Conservation (phyloP, 768 basidiomycete genomes). For the Hysterangium stoloniferum region DNA sequence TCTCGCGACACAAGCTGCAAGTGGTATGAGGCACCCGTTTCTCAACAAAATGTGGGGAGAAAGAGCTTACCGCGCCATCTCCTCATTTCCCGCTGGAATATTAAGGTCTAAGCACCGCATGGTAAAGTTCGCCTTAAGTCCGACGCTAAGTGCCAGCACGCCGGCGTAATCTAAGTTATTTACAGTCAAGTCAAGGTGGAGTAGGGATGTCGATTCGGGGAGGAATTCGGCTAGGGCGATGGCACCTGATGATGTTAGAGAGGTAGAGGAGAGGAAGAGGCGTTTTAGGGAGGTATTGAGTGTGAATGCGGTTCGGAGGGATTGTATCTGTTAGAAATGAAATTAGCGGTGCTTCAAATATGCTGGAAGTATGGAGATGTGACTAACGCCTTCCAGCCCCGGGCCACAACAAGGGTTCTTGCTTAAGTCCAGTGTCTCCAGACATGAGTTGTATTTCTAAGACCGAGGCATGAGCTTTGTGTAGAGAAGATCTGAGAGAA, state of each 20-base stretch:
- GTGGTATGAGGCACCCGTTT: constrained; percentile 4
- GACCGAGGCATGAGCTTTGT: neutral
- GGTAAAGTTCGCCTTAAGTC: constrained; percentile 73
- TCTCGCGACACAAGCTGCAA: constrained; percentile 71
- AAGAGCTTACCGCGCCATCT: constrained; percentile 49
- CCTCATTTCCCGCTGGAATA: constrained; percentile 79
- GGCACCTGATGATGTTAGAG: constrained; percentile 73
- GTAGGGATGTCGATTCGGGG: constrained; percentile 76
- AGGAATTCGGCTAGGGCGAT: constrained; percentile 96
- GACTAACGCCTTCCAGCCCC: constrained; percentile 77
- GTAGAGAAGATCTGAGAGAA: neutral
- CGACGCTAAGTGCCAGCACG: constrained; percentile 84
- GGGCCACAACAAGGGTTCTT: constrained; percentile 93
- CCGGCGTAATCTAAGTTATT: constrained; percentile 82
- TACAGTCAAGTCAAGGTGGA: constrained; percentile 86
- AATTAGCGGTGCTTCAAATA: neutral
- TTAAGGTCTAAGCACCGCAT: constrained; percentile 92
- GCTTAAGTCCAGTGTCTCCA: constrained; percentile 91
- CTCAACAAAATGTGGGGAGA: constrained; percentile 4
- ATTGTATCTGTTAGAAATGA: constrained; percentile 51
- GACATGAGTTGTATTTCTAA: constrained; percentile 88
- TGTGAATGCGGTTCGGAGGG: constrained; percentile 87
- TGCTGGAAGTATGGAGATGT: neutral
- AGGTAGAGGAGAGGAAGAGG: constrained; percentile 81
- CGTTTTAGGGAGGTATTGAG: constrained; percentile 88